These are phyloP conservation scores for Pseudonitzschia multistriata DNA, from an alignment of 108 stramenopile genomes.

Conservation along the genomic window DNA sequence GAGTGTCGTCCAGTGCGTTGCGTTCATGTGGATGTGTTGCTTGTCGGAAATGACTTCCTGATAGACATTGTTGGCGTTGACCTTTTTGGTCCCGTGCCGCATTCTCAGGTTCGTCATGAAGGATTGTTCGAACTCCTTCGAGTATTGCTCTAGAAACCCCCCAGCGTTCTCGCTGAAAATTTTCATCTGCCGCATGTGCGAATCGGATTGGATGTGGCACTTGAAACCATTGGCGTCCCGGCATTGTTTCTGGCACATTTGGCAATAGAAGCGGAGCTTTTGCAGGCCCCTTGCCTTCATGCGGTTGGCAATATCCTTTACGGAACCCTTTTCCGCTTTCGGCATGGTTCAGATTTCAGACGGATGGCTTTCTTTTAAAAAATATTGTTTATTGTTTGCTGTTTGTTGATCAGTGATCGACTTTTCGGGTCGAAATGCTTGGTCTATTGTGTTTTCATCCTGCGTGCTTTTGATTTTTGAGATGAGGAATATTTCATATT, in stretches of 20 bases:
- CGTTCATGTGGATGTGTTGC: conserved; percentile 99
- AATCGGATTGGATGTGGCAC: conserved; percentile 94
- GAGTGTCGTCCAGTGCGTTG: conserved; percentile 94
- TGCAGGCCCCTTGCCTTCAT: conserved; percentile 95
- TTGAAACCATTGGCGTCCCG: conserved; percentile 98
- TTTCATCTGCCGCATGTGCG: conserved; percentile 96
- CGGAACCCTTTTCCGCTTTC: conserved; percentile 48
- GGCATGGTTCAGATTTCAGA: neutral
- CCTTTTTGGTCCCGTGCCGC: conserved; percentile 89
- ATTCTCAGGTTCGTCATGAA: conserved; percentile 88
- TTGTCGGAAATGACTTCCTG: conserved; percentile 97
- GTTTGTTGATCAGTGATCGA: no score
- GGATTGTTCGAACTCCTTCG: conserved; percentile 79
- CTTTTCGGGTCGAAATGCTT: neutral
- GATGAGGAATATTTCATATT: no score
- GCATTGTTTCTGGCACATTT: conserved; percentile 99
- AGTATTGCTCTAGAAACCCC: conserved; percentile 76
- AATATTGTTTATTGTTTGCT: neutral
- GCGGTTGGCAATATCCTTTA: conserved; percentile 88
- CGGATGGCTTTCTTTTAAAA: neutral
- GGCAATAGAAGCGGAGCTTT: conserved; percentile 96
- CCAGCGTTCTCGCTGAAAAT: conserved; percentile 75
- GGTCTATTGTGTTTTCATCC: neutral
- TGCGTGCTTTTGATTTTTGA: neutral
- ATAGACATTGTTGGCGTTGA: conserved; percentile 96